Conservation (phyloP, 2,329 filamentous ascomycete genomes). For the Dryadomyces sulphureus region DNA sequence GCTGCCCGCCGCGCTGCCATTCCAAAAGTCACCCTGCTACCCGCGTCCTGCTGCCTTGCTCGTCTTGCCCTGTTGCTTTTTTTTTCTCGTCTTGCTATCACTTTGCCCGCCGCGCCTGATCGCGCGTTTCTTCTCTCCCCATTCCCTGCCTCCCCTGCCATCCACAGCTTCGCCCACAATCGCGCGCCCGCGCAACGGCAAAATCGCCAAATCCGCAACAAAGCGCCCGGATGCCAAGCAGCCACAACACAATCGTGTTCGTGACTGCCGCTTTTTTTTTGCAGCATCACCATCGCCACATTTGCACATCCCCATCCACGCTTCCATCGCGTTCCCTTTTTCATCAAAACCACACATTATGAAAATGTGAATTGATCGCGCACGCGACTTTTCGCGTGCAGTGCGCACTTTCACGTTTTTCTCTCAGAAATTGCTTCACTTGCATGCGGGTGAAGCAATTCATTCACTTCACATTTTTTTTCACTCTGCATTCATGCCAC, state of each 20-base stretch:
- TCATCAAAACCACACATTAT: no score
- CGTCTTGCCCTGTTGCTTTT: neutral
- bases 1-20: conserved; percentile 24
- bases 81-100: neutral
- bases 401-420: no score
- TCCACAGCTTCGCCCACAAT: conserved; percentile 3
- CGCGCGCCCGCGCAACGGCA: conserved; percentile 6
- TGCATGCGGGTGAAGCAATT: no score
- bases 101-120: neutral
- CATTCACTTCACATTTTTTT: neutral
- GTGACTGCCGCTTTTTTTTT: no score
- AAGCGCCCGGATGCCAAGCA: neutral
- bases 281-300: no score
- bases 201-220: neutral
- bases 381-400: no score
- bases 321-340: no score
- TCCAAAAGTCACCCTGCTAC: conserved; percentile 23
- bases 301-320: no score
- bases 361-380: no score
- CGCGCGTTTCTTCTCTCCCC: neutral
- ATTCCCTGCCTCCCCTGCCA: neutral
- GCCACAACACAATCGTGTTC: neutral
- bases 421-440: no score
- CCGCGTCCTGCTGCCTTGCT: neutral
- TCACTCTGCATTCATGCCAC: no score